A percentile compares a stretch with the other conserved stretches of the same genome.
These are phyloP conservation scores for Termitomyces sp. DNA, from an alignment of 768 basidiomycete genomes.

Conservation along the genomic window DNA sequence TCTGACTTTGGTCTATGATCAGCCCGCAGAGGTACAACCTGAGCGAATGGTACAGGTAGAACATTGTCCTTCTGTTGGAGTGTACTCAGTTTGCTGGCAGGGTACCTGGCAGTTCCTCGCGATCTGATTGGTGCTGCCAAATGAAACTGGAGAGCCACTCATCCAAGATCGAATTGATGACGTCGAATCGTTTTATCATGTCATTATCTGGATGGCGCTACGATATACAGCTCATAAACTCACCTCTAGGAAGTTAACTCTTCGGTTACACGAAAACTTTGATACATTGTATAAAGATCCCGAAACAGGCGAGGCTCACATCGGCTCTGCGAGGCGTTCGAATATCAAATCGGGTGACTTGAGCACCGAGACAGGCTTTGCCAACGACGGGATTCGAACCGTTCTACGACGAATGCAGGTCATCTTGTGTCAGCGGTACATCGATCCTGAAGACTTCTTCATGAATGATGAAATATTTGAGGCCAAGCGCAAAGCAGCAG, in stretches of 20 bases:
- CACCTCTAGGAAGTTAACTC: neutral
- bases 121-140: no score
- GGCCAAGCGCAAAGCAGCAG: no score
- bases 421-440: neutral
- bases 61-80: no score
- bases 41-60: no score
- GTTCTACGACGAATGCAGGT: neutral
- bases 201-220: neutral
- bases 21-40: no score
- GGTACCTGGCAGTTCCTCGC: no score
- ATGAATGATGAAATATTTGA: neutral
- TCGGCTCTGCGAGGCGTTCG: neutral
- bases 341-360: neutral
- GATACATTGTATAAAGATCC: neutral
- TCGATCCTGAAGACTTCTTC: neutral
- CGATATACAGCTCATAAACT: neutral
- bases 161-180: neutral
- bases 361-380: neutral
- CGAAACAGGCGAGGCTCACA: no score
- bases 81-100: no score
- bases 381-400: neutral
- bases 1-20: no score
- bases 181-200: neutral
- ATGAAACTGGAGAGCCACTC: no score
- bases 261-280: neutral